A percentile compares a stretch with the other conserved stretches of the same genome.
Conservation (phyloP, 257 asterid genomes). For the Galeopsis tetrahit region DNA sequence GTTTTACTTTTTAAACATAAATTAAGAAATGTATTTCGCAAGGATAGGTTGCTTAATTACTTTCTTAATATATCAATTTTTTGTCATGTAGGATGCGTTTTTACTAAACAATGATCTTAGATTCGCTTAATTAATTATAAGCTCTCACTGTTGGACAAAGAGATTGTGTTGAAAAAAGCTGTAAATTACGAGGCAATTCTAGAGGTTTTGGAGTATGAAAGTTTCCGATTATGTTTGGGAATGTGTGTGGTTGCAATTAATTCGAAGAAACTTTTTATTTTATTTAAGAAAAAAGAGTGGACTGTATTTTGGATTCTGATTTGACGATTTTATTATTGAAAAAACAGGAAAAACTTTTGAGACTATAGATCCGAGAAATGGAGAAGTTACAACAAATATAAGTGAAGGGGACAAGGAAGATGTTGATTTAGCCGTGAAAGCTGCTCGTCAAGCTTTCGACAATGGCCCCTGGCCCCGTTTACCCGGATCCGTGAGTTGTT, state of each 20-base stretch:
- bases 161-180: no score
- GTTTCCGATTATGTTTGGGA: background rate
- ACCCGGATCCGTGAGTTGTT: constrained; percentile 46
- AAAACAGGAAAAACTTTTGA: constrained; percentile 54
- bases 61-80: background rate
- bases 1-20: background rate
- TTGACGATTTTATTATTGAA: background rate
- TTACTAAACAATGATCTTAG: background rate
- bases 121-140: background rate
- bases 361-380: constrained; percentile 58
- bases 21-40: background rate
- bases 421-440: constrained; percentile 61
- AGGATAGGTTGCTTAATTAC: background rate
- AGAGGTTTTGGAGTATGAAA: background rate
- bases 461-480: constrained; percentile 70
- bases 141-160: no score
- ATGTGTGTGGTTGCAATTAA: background rate
- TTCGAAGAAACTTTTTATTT: background rate
- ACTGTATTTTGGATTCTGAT: background rate
- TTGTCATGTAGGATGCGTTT: background rate
- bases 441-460: constrained; percentile 70
- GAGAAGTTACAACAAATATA: constrained; percentile 48
- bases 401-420: constrained; percentile 61
- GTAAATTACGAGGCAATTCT: background rate
- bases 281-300: background rate